Base-by-base conservation (phyloP, 2,329 filamentous ascomycete species). In the Simplicillium aogashimaense region DNA sequence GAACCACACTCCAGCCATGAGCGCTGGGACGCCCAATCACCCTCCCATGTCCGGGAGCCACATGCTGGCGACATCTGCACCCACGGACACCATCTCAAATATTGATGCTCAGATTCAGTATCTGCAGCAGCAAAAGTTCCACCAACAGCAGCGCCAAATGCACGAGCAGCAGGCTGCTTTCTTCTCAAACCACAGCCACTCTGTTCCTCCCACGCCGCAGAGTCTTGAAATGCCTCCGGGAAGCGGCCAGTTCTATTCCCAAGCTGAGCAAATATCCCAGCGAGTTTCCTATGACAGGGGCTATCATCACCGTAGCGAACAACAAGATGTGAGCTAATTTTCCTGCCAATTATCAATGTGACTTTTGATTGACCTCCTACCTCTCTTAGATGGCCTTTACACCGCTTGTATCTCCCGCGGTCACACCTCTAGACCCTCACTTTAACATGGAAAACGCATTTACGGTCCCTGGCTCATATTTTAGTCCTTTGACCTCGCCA, bases 401-500 rank as follows among this genome's bases (percentile, higher is more conserved):
- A 3, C 86, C 86, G 1, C 70, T 90, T 25, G 84, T 86, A 10
- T 89, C 86, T 14, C 86, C 86, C n/a, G 86, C 84, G 4, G 84
- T 90, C 34, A 89, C 85, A 2, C 85, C 86, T 16, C 69, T 88
- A 38, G 86, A 89, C 53, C 69, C 76, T 33, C 78, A 81, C 47
- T 87, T 86, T 54, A 68, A 72, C 35, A 64, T 76, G 44, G 74
- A 78, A 17, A 62, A 61, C 28, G 64, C 66, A 36, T 86, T 78
- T 50, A 72, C 74, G 6, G 70, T 85, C 3, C 79, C 82, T 0
- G 76, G 75, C 29, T 75, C 83, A 29, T 90, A 88, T 61, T 89
- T 92, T 57, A 92, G 85, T 54, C 86, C 86, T 9, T 69, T 92
- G 37, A 88, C 83, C 5, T 92, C 86, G 13, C 86, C 86, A 1